phyloP scores from a whole-genome alignment of 1,139 yeast species.

The Yamadazyma trypodendri region DNA sequence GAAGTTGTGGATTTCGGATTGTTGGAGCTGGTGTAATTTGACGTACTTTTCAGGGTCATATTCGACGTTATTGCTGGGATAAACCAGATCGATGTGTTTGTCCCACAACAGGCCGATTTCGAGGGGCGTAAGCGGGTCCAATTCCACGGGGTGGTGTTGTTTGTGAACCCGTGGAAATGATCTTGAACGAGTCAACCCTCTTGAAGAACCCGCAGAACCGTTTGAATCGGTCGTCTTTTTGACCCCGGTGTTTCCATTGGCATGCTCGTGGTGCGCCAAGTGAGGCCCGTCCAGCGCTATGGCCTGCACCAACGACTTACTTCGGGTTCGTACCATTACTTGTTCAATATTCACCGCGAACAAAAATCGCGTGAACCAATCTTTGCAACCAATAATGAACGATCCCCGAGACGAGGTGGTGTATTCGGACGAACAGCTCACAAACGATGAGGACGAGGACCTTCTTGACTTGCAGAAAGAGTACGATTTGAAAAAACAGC shows the following conservation, averaged over 20 bases:
- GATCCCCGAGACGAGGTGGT: conserved; percentile 23
- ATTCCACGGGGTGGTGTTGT: conserved; percentile 1
- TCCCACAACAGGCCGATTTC: conserved; percentile 38
- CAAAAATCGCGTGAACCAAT: neutral
- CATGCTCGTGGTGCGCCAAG: conserved; percentile 18
- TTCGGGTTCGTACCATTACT: conserved; percentile 38
- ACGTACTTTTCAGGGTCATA: conserved; percentile 5
- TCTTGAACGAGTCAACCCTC: conserved; percentile 18
- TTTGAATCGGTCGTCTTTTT: conserved; percentile 4
- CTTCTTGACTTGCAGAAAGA: conserved; percentile 28
- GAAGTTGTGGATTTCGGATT: conserved; percentile 33
- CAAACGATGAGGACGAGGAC: conserved; percentile 30
- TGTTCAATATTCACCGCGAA: conserved; percentile 1
- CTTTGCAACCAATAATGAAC: conserved; percentile 1
- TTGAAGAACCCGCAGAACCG: neutral
- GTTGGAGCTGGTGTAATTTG: conserved; percentile 5
- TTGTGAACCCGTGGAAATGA: conserved; percentile 15
- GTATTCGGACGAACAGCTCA: conserved; percentile 23
- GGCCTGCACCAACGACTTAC: conserved; percentile 51
- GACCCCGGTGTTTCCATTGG: conserved; percentile 4
- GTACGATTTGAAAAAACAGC: conserved; percentile 23
- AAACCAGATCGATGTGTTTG: conserved; percentile 29
- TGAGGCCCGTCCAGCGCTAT: conserved; percentile 41
- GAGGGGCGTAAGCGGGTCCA: conserved; percentile 36
- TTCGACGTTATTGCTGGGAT: conserved; percentile 1